Base-by-base conservation (phyloP, 2,329 filamentous ascomycete species). In the Xylariaceae sp. region DNA sequence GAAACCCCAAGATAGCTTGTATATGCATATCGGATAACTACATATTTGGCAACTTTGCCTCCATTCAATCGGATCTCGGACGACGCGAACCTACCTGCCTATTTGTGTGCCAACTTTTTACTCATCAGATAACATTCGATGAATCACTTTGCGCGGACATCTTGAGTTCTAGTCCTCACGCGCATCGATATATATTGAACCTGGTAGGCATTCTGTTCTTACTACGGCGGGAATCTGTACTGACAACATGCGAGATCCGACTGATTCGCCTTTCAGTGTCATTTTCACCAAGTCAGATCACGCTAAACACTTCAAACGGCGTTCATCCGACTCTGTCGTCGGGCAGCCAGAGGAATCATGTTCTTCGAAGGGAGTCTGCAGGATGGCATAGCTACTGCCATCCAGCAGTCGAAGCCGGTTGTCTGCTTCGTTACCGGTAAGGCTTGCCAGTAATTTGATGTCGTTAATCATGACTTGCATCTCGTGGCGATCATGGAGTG, bases 341-440 rank as follows among this genome's bases (percentile, higher is more conserved):
- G 7, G n/a, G 2, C 48, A 45, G 13, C n/a, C 4, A 30, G 23
- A 30, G 4, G 5, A n/a, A 15, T 45, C 11, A 92, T 96, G 87
- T 97, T 96, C 75, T 92, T 92, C 72, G 70, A 86, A 61, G 92
- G 92, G 15, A 86, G 85, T 62, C 75, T 97, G 17, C 89, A 95
- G 68, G 87, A 88, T 68, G 92, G 90, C 60, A 95, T 97, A 67
- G 80, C 83, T 37, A 78, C 83, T 17, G 91, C 92, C 10, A 80
- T 97, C 5, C 82, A 84, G 61, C 80, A 92, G 72, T 78, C 84
- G 60, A 95, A 93, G 74, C 80, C 88, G 15, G 89, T 97, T 0
- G 82, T 89, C 35, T 96, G 91, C 75, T 95, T 97, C 73, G 87
- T 96, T 37, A 84, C 86, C 70, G 88, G 90, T 91, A 73, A 65